A percentile compares a stretch with the other conserved stretches of the same genome.
Conservation (phyloP, 2,329 filamentous ascomycete species). For the Sporothrix humicola region DNA sequence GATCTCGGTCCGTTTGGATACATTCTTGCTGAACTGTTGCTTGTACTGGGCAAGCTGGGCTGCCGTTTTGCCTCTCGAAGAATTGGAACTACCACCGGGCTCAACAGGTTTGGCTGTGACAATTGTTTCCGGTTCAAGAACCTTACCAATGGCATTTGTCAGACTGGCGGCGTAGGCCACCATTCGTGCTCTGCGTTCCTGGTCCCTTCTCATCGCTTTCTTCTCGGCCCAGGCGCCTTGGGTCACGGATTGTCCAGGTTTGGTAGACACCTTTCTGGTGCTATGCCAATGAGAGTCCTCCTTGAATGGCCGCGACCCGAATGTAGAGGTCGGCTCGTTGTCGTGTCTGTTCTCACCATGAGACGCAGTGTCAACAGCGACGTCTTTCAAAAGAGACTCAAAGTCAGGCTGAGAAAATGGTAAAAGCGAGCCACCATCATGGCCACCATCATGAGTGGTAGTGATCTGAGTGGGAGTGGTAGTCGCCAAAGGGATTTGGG, state of each 20-base stretch:
- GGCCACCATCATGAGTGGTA: neutral
- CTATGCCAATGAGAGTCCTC: slow-evolving; percentile 21
- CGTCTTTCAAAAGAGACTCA: slow-evolving; percentile 52
- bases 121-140: slow-evolving; percentile 68
- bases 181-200: slow-evolving; percentile 71
- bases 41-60: neutral
- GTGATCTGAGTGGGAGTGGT: neutral
- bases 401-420: slow-evolving; percentile 56
- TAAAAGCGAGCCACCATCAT: slow-evolving; percentile 44
- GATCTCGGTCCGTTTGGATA: neutral
- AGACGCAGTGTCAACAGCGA: slow-evolving; percentile 45
- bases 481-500: neutral
- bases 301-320: neutral
- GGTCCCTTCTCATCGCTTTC: slow-evolving; percentile 49
- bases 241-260: neutral
- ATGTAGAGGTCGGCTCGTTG: neutral
- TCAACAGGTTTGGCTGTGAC: slow-evolving; percentile 48
- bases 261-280: neutral
- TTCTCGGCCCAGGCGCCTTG: neutral
- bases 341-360: slow-evolving; percentile 38
- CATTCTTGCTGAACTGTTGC: neutral
- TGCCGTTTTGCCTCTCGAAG: neutral
- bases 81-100: neutral
- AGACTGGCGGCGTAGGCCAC: slow-evolving; percentile 72
- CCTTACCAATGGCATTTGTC: slow-evolving; percentile 67